Conservation (phyloP, 495 filamentous ascomycete species). For the Bathelium albidoporum region DNA sequence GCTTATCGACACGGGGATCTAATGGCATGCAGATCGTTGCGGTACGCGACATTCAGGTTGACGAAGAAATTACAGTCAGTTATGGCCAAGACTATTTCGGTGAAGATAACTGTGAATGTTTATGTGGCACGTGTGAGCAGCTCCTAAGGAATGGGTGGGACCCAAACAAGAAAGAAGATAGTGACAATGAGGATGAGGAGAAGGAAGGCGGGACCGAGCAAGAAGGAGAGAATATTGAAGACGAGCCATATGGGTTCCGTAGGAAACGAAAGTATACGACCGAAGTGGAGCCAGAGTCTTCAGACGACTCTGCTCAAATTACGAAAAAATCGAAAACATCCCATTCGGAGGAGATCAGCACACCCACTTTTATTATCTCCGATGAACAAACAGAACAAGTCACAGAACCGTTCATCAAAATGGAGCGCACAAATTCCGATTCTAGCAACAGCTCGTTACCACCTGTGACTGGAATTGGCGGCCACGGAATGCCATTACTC, state of each 20-base stretch:
- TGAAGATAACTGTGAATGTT: constrained; percentile 85
- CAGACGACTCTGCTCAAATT: neutral
- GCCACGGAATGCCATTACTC: neutral
- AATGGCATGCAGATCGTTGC: constrained; percentile 84
- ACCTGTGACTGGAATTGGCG: neutral
- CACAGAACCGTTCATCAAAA: neutral
- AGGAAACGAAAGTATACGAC: constrained; percentile 4
- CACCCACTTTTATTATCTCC: neutral
- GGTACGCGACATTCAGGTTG: constrained; percentile 65
- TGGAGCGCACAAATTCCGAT: neutral
- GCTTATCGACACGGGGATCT: constrained; percentile 66
- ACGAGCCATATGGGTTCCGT: neutral
- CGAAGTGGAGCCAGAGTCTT: neutral
- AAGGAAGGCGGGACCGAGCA: constrained; percentile 12
- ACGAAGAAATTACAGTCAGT: constrained; percentile 90
- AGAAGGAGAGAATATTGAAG: constrained; percentile 2
- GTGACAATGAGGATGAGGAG: constrained; percentile 17
- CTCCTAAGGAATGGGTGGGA: constrained; percentile 72
- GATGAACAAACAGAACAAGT: neutral
- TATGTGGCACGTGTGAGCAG: constrained; percentile 82
- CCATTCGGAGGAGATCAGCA: neutral
- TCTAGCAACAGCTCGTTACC: neutral
- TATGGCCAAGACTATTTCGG: constrained; percentile 98
- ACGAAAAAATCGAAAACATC: neutral
- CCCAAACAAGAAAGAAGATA: constrained; percentile 12